Evolutionary conservation across 805 yeast genomes (phyloP), one percentile per base, ranked within the genome.

Genomic region (Isabelozyma heimii): DNA sequence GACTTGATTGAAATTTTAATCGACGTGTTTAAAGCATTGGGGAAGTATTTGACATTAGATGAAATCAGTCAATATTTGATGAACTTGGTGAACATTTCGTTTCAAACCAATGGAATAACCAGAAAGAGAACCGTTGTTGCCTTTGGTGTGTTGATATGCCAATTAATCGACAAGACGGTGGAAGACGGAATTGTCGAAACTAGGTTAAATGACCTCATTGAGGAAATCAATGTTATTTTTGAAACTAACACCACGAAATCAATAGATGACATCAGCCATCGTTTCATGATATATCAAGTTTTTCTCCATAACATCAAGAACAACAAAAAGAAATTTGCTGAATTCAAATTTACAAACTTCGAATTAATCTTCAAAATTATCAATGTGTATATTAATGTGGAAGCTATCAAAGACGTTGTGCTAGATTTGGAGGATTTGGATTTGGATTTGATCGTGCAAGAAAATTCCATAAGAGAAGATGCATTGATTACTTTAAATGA

Each of bases 1-100:
- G 91, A 87, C 56, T 68, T 76, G 39, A 75, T 85, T 52, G 92
- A 87, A 59, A 74, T 84, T 5, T 61, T 85, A 41, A 72, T 78
- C 17, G 89, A 84, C 55, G 54, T 85, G 39, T 66, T 83, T 43
- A 76, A 74, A 49, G 70, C 75, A 47, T 66, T 82, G 50, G 83
- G 85, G 3, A 55, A 65, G 14, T 66, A 66, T 4, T 65, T 83
- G 33, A 52, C 69, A 0, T 50, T 57, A 4, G 60, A 55, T 0
- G 82, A 81, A 46, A 48, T 76, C 9, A 53, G 45, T 0, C 51
- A 49, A 49, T 30, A 69, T 55, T 40, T 65, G 27, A 16, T 55
- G 48, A 53, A 56, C 27, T 63, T 82, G 41, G 59, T 77, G 9
- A 54, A 59, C 1, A 62, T 76, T 2, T 61, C 76, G 1, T 77